Conservation (phyloP, 2,329 filamentous ascomycete species). For the Colletotrichum zoysiae region DNA sequence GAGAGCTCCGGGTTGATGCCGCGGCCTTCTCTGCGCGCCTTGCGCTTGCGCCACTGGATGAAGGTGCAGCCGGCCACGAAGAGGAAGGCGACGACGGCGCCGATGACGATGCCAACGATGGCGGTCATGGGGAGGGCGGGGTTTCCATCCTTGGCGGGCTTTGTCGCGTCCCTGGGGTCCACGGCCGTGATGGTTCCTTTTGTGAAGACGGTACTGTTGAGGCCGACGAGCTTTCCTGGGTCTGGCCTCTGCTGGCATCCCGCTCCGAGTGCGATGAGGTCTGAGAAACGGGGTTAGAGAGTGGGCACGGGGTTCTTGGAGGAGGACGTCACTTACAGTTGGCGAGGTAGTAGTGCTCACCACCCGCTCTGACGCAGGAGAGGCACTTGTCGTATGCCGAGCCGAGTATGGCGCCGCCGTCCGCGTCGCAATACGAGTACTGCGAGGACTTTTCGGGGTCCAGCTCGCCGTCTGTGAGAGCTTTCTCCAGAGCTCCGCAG, state of each 20-base stretch:
- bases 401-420: constrained; percentile 53
- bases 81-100: constrained; percentile 53
- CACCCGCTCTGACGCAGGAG: constrained; percentile 59
- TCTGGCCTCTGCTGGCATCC: constrained; percentile 63
- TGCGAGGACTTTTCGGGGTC: constrained; percentile 48
- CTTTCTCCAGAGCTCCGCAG: constrained; percentile 59
- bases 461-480: constrained; percentile 57
- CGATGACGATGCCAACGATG: constrained; percentile 60
- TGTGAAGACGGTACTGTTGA: constrained; percentile 62
- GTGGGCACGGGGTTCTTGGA: constrained; percentile 3
- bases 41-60: constrained; percentile 61
- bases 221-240: constrained; percentile 51
- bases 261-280: constrained; percentile 63
- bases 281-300: constrained; percentile 47
- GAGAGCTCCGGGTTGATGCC: constrained; percentile 46
- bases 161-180: constrained; percentile 47
- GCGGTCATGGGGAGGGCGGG: constrained; percentile 52
- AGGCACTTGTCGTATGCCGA: constrained; percentile 56
- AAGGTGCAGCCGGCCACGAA: constrained; percentile 56
- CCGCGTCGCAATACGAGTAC: constrained; percentile 62
- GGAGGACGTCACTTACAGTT: constrained; percentile 58
- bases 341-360: constrained; percentile 58
- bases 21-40: constrained; percentile 48
- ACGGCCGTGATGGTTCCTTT: constrained; percentile 49
- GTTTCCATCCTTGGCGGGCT: constrained; percentile 32